Base-by-base conservation (phyloP, 2,329 filamentous ascomycete species). In the Fusarium austroafricanum region DNA sequence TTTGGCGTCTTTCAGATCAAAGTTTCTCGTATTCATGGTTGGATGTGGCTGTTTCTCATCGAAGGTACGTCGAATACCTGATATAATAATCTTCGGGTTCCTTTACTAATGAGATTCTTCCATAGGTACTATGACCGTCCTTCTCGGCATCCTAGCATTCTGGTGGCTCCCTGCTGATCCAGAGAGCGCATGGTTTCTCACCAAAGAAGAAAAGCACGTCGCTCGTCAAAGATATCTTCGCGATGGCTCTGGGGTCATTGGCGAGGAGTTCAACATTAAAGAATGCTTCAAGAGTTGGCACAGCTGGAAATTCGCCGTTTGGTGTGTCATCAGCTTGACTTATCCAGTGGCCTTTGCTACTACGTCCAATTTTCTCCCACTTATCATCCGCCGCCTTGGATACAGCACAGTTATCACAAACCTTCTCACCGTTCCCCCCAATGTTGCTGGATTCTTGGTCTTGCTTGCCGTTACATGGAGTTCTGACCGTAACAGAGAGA, bases 1-100 rank as follows among this genome's bases (percentile, higher is more conserved):
- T 86, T 84, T 4, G 86, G 89, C 2, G 90, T 92, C 52, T 87
- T 86, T 0, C 81, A 83, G 18, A 62, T 62, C 18, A 18, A 47
- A 4, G 47, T 29, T 5, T 11, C 52, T 14, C 23, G 39, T 3
- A 15, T 55, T 10, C 52, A 55, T 31, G 52, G 52, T 2, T 55
- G 52, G 52, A 55, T 55, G 52, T 55, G 43, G 52, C 4, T 55
- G 10, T 55, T 55, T 20, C 14, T 55, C 21, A 55, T 55, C 4
- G 53, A 55, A 9, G 52, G 52, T 39, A 20, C 8, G 35, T 15
- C 2, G 6, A 26, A 2, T 6, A 1, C 23, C 4, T 1, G 5
- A 9, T 17, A 23, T 12, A 3, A 0, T 12, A 6, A 3, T 31
- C 4, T 12, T 11, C 3, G 10, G 7, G 8, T 14, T 3, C 4